A percentile compares a stretch with the other conserved stretches of the same genome.
These are phyloP conservation scores for Pichia exigua DNA, from an alignment of 805 yeast genomes.

Conservation along the genomic window DNA sequence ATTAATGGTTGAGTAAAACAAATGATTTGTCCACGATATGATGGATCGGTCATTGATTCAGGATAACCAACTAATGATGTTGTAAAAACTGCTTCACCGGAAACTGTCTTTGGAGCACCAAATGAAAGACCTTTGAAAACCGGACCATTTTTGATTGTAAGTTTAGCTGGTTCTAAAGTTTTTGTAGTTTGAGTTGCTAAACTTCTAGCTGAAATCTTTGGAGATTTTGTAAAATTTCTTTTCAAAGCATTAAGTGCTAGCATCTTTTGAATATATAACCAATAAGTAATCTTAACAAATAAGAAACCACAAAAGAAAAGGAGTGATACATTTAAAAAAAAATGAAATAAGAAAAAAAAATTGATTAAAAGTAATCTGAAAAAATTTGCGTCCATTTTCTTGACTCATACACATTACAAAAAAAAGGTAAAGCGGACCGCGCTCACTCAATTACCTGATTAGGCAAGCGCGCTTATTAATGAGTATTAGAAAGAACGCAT, in stretches of 20 bases:
- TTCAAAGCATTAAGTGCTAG: slow-evolving; percentile 10
- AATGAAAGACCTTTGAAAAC: slow-evolving; percentile 89
- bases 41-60: slow-evolving; percentile 98
- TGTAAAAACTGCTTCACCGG: slow-evolving; percentile 97
- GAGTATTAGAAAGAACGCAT: background rate
- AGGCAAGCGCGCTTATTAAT: slow-evolving; percentile 10
- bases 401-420: background rate
- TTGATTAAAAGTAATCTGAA: background rate
- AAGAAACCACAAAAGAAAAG: background rate
- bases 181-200: slow-evolving; percentile 24
- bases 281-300: background rate
- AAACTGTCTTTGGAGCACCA: slow-evolving; percentile 86
- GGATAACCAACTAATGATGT: slow-evolving; percentile 98
- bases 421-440: slow-evolving; percentile 7
- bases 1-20: slow-evolving; percentile 96
- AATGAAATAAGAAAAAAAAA: background rate
- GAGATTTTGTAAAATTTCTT: background rate
- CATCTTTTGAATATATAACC: slow-evolving; percentile 2
- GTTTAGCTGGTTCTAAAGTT: slow-evolving; percentile 70
- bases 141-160: slow-evolving; percentile 89
- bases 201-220: slow-evolving; percentile 3
- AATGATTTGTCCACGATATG: slow-evolving; percentile 92
- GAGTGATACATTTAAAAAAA: background rate
- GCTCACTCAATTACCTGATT: slow-evolving; percentile 9
- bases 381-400: slow-evolving; percentile 5